Evolutionary conservation across 2,329 filamentous ascomycete species (phyloP), one percentile per base, ranked within the genome.

Genomic region (Coniella lustricola): DNA sequence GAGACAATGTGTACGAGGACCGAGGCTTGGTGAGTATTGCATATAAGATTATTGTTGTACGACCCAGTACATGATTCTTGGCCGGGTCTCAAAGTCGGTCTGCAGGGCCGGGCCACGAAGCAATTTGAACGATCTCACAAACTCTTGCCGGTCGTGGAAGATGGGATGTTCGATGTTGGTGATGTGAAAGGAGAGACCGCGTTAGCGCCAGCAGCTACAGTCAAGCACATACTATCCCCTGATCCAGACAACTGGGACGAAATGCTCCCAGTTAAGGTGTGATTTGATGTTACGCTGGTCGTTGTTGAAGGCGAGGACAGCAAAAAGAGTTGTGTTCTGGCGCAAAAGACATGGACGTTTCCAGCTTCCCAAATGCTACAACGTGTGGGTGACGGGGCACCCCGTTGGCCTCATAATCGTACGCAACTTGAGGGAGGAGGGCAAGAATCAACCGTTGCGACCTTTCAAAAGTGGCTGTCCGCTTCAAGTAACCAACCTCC

Each of bases 121-220:
- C 50, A 47, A 25, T 5, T 36, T 31, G 47, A 16, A 38, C 29
- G 31, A 50, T 52, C 44, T 50, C 25, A 44, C 32, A 52, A 12
- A 22, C 40, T 50, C 14, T 3, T 22, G 14, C 32, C 12, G 41
- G 21, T 20, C 22, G 7, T 9, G 4, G 18, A 9, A 16, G 12
- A 3, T 4, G 16, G 37, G 33, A 7, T 7, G 32, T 20, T 9
- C 25, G 47, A 14, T 37, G 46, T 50, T 50, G 38, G 50, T 52
- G 50, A 41, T 44, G 35, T 40, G 43, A 21, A n/a, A 44, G 36
- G 44, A 5, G 22, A 12, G 20, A 16, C 25, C 12, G 16, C 37
- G 42, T 49, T 49, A 52, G 50, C 50, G 50, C 50, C 47, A 35
- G 35, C 9, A 22, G 29, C 42, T 14, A 21, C 36, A 33, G 43